Evolutionary conservation across 176 grass and related monocot species (phyloP).

Genomic region (Poa pratensis): DNA sequence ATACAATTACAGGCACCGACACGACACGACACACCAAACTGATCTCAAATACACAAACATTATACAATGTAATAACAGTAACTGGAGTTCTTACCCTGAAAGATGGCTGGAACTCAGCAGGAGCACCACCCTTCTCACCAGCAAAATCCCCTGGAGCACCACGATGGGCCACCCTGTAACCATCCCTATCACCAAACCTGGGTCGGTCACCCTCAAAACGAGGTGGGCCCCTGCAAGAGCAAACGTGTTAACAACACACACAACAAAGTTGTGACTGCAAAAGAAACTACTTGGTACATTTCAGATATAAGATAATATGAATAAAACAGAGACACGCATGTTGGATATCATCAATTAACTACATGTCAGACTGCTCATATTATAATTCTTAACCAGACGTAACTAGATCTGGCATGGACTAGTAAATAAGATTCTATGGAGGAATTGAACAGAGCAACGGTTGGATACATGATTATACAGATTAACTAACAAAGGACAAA

Average conservation of each 20-base stretch:
- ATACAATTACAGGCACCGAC: neutral
- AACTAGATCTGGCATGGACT: too few relatives aligned
- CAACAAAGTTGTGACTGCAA: neutral
- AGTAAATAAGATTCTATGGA: neutral
- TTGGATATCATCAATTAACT: neutral
- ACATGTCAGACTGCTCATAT: neutral
- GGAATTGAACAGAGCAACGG: neutral
- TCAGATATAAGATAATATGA: neutral
- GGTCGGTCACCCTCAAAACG: conserved; percentile 88
- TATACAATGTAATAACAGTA: neutral
- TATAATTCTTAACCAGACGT: neutral
- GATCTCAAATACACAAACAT: neutral
- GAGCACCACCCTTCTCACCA: conserved; percentile 84
- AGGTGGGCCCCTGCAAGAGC: conserved; percentile 64
- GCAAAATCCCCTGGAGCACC: conserved; percentile 78
- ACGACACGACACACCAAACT: neutral
- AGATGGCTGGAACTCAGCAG: conserved; percentile 79
- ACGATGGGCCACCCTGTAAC: conserved; percentile 81
- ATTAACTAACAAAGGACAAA: neutral
- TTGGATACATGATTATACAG: neutral
- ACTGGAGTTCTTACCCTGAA: conserved; percentile 61
- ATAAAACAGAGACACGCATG: too few relatives aligned
- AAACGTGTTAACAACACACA: conserved; percentile 1
- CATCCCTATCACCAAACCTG: conserved; percentile 89
- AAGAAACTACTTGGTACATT: neutral